Percentiles rank a stretch among this genome's conserved stretches.
Conservation (phyloP, 1,139 yeast species). For the Debaryomyces nepalensis region DNA sequence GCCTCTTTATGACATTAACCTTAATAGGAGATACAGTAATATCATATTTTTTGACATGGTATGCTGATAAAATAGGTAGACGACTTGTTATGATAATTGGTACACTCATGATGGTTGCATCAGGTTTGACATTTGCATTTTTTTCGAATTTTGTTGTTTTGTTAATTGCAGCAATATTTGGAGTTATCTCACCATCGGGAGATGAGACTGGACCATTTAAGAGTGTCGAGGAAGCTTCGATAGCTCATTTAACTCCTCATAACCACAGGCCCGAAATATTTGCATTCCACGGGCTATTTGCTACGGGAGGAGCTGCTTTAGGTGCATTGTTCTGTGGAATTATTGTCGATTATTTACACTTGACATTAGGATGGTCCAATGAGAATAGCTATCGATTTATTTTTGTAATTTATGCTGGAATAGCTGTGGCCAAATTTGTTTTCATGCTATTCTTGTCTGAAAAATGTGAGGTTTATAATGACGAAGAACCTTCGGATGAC, state of each 20-base stretch:
- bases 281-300: slow-evolving; percentile 70
- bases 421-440: slow-evolving; percentile 60
- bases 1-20: slow-evolving; percentile 83
- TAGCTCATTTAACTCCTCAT: slow-evolving; percentile 78
- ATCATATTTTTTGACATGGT: slow-evolving; percentile 75
- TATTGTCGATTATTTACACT: slow-evolving; percentile 50
- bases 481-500: slow-evolving; percentile 14
- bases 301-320: slow-evolving; percentile 74
- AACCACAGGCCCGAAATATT: slow-evolving; percentile 73
- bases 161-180: slow-evolving; percentile 59
- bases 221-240: slow-evolving; percentile 82
- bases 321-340: slow-evolving; percentile 75
- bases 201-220: slow-evolving; percentile 94
- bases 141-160: slow-evolving; percentile 55
- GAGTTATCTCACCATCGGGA: slow-evolving; percentile 86
- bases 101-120: slow-evolving; percentile 65
- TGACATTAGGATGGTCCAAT: slow-evolving; percentile 34
- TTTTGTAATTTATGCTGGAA: slow-evolving; percentile 58
- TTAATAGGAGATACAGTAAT: slow-evolving; percentile 77
- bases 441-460: slow-evolving; percentile 58
- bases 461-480: slow-evolving; percentile 51
- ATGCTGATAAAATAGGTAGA: slow-evolving; percentile 78
- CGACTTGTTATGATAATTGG: slow-evolving; percentile 69
- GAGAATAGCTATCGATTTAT: slow-evolving; percentile 58
- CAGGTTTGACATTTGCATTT: slow-evolving; percentile 68